A percentile compares a stretch with the other conserved stretches of the same genome.
phyloP scores from a whole-genome alignment of 2,329 filamentous ascomycete genomes.

The Neonectria hederae region DNA sequence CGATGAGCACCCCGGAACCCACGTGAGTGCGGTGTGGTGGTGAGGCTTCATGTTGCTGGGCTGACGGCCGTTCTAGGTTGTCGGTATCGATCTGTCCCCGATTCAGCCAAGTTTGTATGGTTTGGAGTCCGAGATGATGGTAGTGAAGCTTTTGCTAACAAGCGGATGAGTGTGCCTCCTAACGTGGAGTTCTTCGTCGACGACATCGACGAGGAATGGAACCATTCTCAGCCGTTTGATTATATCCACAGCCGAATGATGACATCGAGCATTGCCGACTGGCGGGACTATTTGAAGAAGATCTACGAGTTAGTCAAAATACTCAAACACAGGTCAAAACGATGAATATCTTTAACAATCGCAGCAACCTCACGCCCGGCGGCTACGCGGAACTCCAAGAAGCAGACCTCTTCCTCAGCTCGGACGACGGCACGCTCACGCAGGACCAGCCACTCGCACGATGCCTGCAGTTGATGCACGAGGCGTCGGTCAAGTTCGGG shows the following conservation, averaged over 20 bases:
- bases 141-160: background rate
- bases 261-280: constrained; percentile 32
- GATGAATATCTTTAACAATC: background rate
- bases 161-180: constrained; percentile 2
- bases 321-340: background rate
- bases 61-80: background rate
- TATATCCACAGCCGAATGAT: constrained; percentile 36
- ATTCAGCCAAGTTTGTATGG: constrained; percentile 18
- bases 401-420: constrained; percentile 26
- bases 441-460: constrained; percentile 29
- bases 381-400: constrained; percentile 31
- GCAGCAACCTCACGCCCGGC: constrained; percentile 27
- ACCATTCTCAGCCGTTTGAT: constrained; percentile 28
- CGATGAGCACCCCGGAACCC: constrained; percentile 19
- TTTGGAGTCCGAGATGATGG: background rate
- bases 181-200: constrained; percentile 34
- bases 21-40: background rate
- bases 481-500: constrained; percentile 39
- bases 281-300: constrained; percentile 14
- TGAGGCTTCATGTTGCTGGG: background rate
- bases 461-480: constrained; percentile 32
- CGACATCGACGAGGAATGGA: constrained; percentile 34
- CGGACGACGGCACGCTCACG: constrained; percentile 30
- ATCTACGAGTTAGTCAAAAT: constrained; percentile 24
- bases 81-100: constrained; percentile 17